A percentile compares a stretch with the other conserved stretches of the same genome.
Conservation (phyloP, 805 yeast species). For the Candida nitratophila region DNA sequence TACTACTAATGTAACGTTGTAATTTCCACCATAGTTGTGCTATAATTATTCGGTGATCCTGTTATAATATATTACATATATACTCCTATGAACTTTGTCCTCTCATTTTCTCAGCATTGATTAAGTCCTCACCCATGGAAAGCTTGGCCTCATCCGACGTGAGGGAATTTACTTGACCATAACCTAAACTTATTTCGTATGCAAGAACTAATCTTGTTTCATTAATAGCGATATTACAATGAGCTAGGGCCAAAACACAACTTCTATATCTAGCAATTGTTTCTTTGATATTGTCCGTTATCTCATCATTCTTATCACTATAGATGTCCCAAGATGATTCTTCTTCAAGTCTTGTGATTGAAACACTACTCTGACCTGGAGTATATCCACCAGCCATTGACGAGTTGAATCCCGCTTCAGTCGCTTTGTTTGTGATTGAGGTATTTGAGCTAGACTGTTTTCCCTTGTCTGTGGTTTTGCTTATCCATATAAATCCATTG, state of each 20-base stretch:
- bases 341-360: constrained; percentile 84
- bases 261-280: constrained; percentile 82
- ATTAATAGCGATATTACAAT: constrained; percentile 79
- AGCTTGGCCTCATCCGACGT: constrained; percentile 70
- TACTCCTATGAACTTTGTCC: constrained; percentile 34
- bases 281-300: constrained; percentile 52
- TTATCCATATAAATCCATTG: constrained; percentile 91
- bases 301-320: constrained; percentile 77
- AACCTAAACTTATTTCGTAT: constrained; percentile 85
- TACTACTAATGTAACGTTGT: too few relatives aligned
- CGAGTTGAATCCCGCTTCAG: constrained; percentile 33
- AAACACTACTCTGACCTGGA: constrained; percentile 53
- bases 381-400: constrained; percentile 29
- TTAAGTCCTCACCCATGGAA: constrained; percentile 62
- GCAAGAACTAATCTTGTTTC: constrained; percentile 74
- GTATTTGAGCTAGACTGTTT: constrained; percentile 10
- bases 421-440: constrained; percentile 18
- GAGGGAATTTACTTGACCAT: constrained; percentile 60
- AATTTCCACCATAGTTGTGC: too few relatives aligned
- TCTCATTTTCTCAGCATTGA: constrained; percentile 69
- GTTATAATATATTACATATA: too few relatives aligned
- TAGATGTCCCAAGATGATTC: constrained; percentile 89
- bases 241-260: constrained; percentile 75
- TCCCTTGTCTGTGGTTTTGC: constrained; percentile 46
- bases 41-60: too few relatives aligned